Conservation (phyloP, 805 yeast genomes). For the Saccharomyces mikatae region DNA sequence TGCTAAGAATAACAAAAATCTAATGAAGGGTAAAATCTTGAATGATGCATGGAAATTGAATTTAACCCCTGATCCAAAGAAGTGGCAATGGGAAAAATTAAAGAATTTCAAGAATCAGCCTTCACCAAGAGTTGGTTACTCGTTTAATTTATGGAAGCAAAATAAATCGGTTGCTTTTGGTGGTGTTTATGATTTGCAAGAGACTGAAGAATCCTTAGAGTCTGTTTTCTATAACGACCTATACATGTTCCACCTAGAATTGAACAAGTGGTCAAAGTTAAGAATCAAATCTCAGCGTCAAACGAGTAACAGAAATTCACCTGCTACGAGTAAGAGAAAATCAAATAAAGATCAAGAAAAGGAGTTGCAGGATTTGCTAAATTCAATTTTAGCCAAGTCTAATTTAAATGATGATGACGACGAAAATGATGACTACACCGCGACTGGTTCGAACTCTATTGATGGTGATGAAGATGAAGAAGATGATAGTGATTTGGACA, state of each 20-base stretch:
- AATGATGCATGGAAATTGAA: conserved; percentile 80
- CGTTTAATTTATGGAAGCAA: conserved; percentile 70
- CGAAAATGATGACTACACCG: conserved; percentile 29
- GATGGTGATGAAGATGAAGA: conserved; percentile 33
- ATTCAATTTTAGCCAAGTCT: conserved; percentile 66
- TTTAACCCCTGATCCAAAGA: conserved; percentile 72
- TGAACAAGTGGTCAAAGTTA: conserved; percentile 81
- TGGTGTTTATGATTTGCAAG: conserved; percentile 91
- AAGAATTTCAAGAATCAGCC: conserved; percentile 87
- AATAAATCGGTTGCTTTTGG: conserved; percentile 92
- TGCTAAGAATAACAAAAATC: conserved; percentile 70
- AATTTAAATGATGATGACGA: conserved; percentile 52
- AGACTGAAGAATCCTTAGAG: conserved; percentile 85
- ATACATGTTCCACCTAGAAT: conserved; percentile 73
- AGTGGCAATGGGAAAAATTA: conserved; percentile 80
- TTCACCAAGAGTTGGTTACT: conserved; percentile 89
- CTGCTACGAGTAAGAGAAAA: conserved; percentile 29
- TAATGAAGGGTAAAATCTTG: conserved; percentile 84
- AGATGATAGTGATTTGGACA: conserved; percentile 28
- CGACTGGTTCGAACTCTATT: conserved; percentile 7
- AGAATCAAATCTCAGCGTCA: conserved; percentile 50
- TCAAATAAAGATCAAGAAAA: conserved; percentile 53
- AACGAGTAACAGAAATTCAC: conserved; percentile 8
- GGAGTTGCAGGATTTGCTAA: conserved; percentile 75
- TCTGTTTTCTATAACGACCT: conserved; percentile 77